Conservation (phyloP, 1,139 yeast species). For the Magnusiomyces ingens region DNA sequence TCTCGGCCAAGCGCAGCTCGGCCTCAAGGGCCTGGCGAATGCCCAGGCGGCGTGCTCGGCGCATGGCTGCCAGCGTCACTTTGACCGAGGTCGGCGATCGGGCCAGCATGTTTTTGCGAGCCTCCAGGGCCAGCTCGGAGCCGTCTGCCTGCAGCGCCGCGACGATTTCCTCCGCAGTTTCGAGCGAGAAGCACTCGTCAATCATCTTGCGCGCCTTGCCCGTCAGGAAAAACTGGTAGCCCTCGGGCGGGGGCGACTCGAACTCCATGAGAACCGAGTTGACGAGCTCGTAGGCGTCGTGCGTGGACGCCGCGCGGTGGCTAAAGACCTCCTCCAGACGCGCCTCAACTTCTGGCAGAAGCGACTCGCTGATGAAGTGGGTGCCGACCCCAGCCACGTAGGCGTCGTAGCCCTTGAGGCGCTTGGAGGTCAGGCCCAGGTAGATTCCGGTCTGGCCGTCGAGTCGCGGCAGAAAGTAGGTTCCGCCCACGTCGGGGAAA, state of each 20-base stretch:
- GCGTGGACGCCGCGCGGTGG: constrained; percentile 23
- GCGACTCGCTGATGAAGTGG: constrained; percentile 69
- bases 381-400: constrained; percentile 83
- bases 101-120: constrained; percentile 46
- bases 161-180: constrained; percentile 56
- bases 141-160: constrained; percentile 49
- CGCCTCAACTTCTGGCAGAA: constrained; percentile 52
- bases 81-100: constrained; percentile 75
- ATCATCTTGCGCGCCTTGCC: constrained; percentile 54
- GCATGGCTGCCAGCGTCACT: constrained; percentile 63
- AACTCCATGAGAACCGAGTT: constrained; percentile 74
- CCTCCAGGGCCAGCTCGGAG: constrained; percentile 58
- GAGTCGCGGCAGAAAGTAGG: constrained; percentile 77
- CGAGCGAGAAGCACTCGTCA: constrained; percentile 58
- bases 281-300: constrained; percentile 45
- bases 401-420: constrained; percentile 70
- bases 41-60: constrained; percentile 52
- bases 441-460: constrained; percentile 82
- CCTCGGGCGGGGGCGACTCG: constrained; percentile 58
- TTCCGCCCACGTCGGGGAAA: constrained; percentile 93
- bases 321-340: constrained; percentile 47
- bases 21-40: constrained; percentile 61
- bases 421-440: constrained; percentile 79
- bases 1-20: constrained; percentile 73
- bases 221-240: constrained; percentile 53